Evolutionary conservation across 257 asterid species (phyloP).

Genomic region (Ophiorrhiza pumila): DNA sequence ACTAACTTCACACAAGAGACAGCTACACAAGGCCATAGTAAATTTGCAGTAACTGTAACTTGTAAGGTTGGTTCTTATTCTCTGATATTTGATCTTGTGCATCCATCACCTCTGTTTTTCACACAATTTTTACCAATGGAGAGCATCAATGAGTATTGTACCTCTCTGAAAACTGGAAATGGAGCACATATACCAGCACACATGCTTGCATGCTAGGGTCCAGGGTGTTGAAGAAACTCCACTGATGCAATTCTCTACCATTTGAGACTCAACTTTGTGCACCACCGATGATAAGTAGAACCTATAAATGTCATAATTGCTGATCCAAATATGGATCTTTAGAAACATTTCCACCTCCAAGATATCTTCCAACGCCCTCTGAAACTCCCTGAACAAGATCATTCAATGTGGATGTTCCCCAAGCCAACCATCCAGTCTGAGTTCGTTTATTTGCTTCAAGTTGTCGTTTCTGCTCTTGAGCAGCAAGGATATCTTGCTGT

Average conservation of each 20-base stretch:
- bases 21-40: background rate
- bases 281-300: too few species aligned
- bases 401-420: conserved; percentile 39
- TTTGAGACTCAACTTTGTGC: too few species aligned
- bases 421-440: conserved; percentile 40
- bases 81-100: background rate
- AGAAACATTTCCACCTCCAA: conserved; percentile 24
- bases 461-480: conserved; percentile 27
- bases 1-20: too few species aligned
- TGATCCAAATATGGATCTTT: conserved; percentile 39
- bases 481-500: conserved; percentile 35
- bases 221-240: too few species aligned
- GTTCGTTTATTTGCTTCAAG: conserved; percentile 19
- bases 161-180: background rate
- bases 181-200: too few species aligned
- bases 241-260: too few species aligned
- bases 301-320: conserved; percentile 36
- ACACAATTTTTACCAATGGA: background rate
- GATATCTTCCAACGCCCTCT: conserved; percentile 23
- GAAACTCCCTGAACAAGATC: conserved; percentile 19
- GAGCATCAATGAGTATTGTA: background rate
- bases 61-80: background rate
- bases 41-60: background rate
- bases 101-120: background rate
- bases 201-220: too few species aligned